phyloP scores from a whole-genome alignment of 768 basidiomycete genomes.

The Suillus lakei region DNA sequence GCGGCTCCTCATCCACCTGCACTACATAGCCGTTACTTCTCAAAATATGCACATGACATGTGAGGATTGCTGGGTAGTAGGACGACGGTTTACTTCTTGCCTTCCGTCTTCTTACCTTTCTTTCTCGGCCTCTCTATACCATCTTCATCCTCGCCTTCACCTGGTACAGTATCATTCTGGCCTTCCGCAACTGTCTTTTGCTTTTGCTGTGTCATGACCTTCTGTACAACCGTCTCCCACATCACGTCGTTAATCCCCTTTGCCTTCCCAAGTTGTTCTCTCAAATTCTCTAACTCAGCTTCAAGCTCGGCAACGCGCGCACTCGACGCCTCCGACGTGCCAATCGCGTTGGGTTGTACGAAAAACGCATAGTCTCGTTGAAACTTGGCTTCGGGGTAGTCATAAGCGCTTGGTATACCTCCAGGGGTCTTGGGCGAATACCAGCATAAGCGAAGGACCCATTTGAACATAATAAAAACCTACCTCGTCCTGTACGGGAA shows the following conservation, averaged over 20 bases:
- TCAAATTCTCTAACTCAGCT: slow-evolving; percentile 67
- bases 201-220: slow-evolving; percentile 48
- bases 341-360: slow-evolving; percentile 45
- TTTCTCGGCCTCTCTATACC: slow-evolving; percentile 1
- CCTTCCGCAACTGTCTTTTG: slow-evolving; percentile 20
- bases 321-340: slow-evolving; percentile 29
- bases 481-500: slow-evolving; percentile 55
- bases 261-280: slow-evolving; percentile 77
- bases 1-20: too few species aligned
- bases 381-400: slow-evolving; percentile 59
- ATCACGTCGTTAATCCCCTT: slow-evolving; percentile 93
- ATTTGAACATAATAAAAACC: not conserved
- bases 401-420: slow-evolving; percentile 25
- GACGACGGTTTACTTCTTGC: not conserved
- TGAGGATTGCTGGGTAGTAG: too few species aligned
- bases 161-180: not conserved
- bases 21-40: too few species aligned
- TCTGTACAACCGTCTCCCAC: slow-evolving; percentile 87
- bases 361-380: slow-evolving; percentile 71
- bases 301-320: slow-evolving; percentile 71
- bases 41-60: too few species aligned
- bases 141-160: not conserved
- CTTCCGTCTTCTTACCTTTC: not conserved
- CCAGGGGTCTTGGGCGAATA: slow-evolving; percentile 17
- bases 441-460: slow-evolving; percentile 1